phyloP scores from a whole-genome alignment of 768 basidiomycete species.

The Butyriboletus loyo region DNA sequence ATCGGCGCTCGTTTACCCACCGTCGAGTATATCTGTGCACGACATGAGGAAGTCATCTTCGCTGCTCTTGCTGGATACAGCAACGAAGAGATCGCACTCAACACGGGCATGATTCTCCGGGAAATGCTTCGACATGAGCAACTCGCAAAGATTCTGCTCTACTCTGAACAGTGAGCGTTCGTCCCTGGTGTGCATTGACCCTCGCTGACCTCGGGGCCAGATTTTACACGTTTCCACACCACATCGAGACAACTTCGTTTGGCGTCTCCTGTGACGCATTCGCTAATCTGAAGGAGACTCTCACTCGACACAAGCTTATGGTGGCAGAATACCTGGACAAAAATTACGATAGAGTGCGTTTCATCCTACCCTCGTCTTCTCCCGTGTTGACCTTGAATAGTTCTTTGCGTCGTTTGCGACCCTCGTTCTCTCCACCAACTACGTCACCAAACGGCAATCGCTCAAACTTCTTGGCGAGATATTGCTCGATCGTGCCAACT shows the following conservation, averaged over 20 bases:
- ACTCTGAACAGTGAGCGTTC: constrained; percentile 87
- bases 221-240: constrained; percentile 94
- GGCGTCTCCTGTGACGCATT: constrained; percentile 98
- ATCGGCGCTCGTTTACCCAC: constrained; percentile 96
- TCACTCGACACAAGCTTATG: constrained; percentile 97
- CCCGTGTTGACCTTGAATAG: constrained; percentile 38
- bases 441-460: constrained; percentile 99
- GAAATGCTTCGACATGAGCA: constrained; percentile 96
- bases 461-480: constrained; percentile 98
- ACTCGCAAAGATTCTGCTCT: constrained; percentile 81
- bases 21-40: constrained; percentile 84
- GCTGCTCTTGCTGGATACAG: constrained; percentile 88
- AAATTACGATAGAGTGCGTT: constrained; percentile 89
- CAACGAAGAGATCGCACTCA: constrained; percentile 94
- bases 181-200: neutral
- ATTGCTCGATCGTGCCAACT: constrained; percentile 95
- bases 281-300: constrained; percentile 94
- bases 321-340: constrained; percentile 95
- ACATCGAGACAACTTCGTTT: constrained; percentile 97
- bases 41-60: constrained; percentile 74
- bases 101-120: constrained; percentile 96
- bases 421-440: constrained; percentile 90
- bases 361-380: neutral
- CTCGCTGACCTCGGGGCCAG: constrained; percentile 38
- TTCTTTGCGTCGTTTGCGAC: constrained; percentile 96